Percentiles rank a stretch among this genome's conserved stretches.
Conservation (phyloP, 2,329 filamentous ascomycete genomes). For the Pyricularia sp. region DNA sequence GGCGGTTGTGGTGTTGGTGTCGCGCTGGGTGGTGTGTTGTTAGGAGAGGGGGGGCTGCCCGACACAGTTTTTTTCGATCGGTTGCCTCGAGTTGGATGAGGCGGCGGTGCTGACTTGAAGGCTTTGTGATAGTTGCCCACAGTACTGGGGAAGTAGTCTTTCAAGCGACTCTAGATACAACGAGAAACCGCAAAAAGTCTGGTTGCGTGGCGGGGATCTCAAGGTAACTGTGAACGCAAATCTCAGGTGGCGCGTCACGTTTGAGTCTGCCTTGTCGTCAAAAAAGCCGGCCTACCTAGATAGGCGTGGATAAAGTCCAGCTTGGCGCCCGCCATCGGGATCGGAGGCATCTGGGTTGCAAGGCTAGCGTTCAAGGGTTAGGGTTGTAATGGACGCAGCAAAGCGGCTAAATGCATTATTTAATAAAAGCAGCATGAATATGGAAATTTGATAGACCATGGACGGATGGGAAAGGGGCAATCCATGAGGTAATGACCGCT, state of each 20-base stretch:
- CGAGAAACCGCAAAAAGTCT: not conserved
- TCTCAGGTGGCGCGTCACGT: not conserved
- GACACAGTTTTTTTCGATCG: not conserved
- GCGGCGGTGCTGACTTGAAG: not conserved
- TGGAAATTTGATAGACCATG: too few species aligned
- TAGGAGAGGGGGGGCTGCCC: too few species aligned
- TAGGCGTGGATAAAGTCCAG: not conserved
- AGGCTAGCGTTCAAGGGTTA: not conserved
- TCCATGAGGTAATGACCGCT: too few species aligned
- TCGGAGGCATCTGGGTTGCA: not conserved
- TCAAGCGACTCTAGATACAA: not conserved
- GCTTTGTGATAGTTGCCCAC: not conserved
- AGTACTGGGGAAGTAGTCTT: not conserved
- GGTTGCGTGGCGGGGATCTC: not conserved
- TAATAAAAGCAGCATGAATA: too few species aligned
- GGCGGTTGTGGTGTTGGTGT: slow-evolving; percentile 3
- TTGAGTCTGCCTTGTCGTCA: not conserved
- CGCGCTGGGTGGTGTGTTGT: too few species aligned
- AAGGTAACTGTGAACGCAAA: not conserved
- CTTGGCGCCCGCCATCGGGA: not conserved
- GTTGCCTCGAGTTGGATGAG: not conserved
- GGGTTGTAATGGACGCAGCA: too few species aligned
- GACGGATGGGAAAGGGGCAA: too few species aligned
- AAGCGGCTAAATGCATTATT: too few species aligned
- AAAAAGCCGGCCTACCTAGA: not conserved